phyloP scores from a whole-genome alignment of 2,329 filamentous ascomycete species.

The Pochonia chlamydosporia region DNA sequence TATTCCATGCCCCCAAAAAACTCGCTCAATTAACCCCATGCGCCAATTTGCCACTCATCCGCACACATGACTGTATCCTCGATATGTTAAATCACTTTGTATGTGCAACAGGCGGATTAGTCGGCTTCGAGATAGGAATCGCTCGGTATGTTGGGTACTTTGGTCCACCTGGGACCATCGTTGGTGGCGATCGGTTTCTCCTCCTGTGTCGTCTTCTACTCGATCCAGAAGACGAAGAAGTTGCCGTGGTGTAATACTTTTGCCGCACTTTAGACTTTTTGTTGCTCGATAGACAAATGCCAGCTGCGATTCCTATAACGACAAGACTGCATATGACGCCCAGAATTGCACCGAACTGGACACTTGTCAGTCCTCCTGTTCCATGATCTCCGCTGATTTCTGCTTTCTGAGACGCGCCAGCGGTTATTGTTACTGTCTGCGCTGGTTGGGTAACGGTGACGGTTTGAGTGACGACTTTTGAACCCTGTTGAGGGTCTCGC shows the following conservation, averaged over 20 bases:
- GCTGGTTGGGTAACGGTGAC: not conserved
- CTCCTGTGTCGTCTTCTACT: not conserved
- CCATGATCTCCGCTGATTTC: not conserved
- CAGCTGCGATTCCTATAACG: not conserved
- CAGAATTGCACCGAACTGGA: not conserved
- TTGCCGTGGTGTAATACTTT: not conserved
- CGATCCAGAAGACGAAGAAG: not conserved
- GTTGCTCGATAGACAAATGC: slow-evolving; percentile 22
- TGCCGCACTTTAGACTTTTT: slow-evolving; percentile 24
- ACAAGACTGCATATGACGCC: not conserved
- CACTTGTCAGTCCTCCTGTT: not conserved
- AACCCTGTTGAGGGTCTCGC: not conserved
- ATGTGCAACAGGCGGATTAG: slow-evolving; percentile 8
- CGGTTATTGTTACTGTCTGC: not conserved
- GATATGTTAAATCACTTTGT: no score
- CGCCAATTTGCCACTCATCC: no score
- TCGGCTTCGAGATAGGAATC: slow-evolving; percentile 26
- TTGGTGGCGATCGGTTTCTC: not conserved
- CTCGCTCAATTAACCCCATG: no score
- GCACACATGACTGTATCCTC: no score
- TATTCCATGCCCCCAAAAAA: no score
- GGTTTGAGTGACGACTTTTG: not conserved
- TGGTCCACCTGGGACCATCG: slow-evolving; percentile 23
- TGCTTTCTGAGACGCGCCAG: not conserved
- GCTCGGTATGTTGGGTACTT: slow-evolving; percentile 27